These are phyloP conservation scores for Vigna trinervia DNA, from an alignment of 306 rosid species.

Conservation along the genomic window DNA sequence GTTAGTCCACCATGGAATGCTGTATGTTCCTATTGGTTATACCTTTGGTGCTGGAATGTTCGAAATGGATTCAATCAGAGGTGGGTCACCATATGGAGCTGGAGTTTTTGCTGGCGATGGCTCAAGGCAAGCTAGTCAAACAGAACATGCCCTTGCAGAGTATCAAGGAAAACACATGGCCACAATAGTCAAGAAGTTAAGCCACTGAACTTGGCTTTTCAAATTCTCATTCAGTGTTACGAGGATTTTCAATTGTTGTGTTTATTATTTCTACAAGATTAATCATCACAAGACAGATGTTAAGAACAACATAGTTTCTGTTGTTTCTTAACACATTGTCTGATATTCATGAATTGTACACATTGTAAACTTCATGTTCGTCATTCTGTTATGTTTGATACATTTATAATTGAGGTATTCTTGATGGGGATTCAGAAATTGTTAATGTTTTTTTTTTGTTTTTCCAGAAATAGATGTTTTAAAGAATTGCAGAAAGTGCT, in stretches of 20 bases:
- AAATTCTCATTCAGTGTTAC: conserved; percentile 19
- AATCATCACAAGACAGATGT: too few species aligned
- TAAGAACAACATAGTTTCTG: too few species aligned
- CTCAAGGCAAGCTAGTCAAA: conserved; percentile 64
- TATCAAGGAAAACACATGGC: conserved; percentile 90
- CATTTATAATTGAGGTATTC: background rate
- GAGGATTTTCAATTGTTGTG: conserved; percentile 42
- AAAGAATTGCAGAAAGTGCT: conserved; percentile 12
- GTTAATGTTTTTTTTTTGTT: background rate
- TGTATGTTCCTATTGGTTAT: conserved; percentile 81
- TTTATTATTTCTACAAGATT: conserved; percentile 22
- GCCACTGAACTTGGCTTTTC: conserved; percentile 33
- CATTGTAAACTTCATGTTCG: conserved; percentile 35
- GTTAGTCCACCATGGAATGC: conserved; percentile 86
- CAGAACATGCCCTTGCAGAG: conserved; percentile 71
- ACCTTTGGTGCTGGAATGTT: conserved; percentile 77
- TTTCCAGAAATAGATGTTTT: background rate
- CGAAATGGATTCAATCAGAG: conserved; percentile 67
- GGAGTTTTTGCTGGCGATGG: conserved; percentile 77
- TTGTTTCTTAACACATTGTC: too few species aligned
- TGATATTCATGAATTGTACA: conserved; percentile 17
- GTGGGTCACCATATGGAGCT: conserved; percentile 87
- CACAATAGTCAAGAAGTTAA: conserved; percentile 58
- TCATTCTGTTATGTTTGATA: background rate
- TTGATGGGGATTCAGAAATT: background rate